These are phyloP conservation scores for Colletotrichum sp. DNA, from an alignment of 2,329 filamentous ascomycete genomes.

Conservation along the genomic window DNA sequence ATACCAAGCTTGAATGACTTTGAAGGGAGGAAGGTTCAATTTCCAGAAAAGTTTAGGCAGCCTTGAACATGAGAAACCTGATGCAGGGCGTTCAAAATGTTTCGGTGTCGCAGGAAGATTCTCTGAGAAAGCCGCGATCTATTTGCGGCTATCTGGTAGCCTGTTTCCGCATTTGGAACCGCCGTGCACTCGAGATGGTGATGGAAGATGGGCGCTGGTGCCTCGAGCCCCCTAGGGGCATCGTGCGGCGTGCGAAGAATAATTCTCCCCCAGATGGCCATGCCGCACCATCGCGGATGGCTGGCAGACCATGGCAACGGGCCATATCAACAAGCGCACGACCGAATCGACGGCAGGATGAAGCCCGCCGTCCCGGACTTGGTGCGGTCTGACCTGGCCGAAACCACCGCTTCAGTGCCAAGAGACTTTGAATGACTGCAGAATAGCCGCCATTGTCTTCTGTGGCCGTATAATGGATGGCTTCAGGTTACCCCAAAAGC, in stretches of 20 bases:
- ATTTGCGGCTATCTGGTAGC: not conserved
- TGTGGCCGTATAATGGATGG: not conserved
- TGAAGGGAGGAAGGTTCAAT: not conserved
- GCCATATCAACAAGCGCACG: not conserved
- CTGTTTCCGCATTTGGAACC: not conserved
- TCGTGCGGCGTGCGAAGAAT: slow-evolving; percentile 6
- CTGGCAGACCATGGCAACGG: not conserved
- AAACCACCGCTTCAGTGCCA: not conserved
- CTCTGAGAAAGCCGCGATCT: not conserved
- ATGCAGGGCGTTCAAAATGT: not conserved
- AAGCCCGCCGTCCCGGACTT: not conserved
- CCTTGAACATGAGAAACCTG: not conserved
- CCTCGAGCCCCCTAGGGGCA: not conserved
- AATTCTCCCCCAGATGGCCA: not conserved
- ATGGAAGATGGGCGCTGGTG: not conserved
- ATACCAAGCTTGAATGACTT: not conserved
- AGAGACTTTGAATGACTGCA: not conserved
- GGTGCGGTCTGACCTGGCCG: not conserved
- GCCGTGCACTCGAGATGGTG: not conserved
- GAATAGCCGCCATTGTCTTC: not conserved
- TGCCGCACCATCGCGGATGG: slow-evolving; percentile 12
- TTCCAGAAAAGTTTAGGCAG: not conserved
- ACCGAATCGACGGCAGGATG: not conserved
- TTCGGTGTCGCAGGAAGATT: not conserved
- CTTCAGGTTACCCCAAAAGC: not conserved